Percentiles rank a stretch among this genome's conserved stretches.
phyloP scores from a whole-genome alignment of 306 rosid species.

The Cercis canadensis region DNA sequence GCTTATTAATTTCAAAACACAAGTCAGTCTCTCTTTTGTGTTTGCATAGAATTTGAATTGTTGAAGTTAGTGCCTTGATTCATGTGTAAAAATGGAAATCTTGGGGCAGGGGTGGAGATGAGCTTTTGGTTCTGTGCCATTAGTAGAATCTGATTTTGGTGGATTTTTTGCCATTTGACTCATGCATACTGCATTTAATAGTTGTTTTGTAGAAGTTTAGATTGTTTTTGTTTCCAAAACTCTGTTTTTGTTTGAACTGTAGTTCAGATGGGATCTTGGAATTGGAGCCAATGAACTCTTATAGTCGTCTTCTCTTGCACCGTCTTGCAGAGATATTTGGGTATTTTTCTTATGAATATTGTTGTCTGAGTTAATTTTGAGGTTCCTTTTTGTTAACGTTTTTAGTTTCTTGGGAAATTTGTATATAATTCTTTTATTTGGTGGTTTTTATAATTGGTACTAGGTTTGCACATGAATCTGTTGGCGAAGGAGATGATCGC shows the following conservation, averaged over 20 bases:
- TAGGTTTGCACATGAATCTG: constrained; percentile 91
- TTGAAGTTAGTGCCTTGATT: constrained; percentile 7
- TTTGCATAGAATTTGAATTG: constrained; percentile 3
- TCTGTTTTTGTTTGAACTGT: constrained; percentile 48
- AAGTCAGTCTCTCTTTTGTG: background rate
- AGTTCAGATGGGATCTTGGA: constrained; percentile 84
- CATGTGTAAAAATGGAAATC: constrained; percentile 3
- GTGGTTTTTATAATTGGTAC: constrained; percentile 34
- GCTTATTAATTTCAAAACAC: constrained; percentile 17
- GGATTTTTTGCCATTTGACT: constrained; percentile 28
- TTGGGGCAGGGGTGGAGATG: constrained; percentile 11
- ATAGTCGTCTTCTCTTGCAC: constrained; percentile 94
- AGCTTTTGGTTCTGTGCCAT: constrained; percentile 29
- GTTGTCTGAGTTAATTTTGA: constrained; percentile 21
- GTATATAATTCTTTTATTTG: constrained; percentile 17
- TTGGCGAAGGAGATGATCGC: constrained; percentile 96
- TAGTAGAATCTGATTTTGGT: constrained; percentile 28
- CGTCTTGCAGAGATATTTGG: constrained; percentile 99
- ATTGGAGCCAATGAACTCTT: constrained; percentile 93
- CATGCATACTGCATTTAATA: constrained; percentile 5
- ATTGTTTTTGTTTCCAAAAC: constrained; percentile 25
- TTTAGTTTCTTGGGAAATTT: constrained; percentile 12
- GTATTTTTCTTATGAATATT: constrained; percentile 49
- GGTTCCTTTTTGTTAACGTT: constrained; percentile 2
- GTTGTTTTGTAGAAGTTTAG: constrained; percentile 3